phyloP scores from a whole-genome alignment of 2,329 filamentous ascomycete species.

The Ascocoryne sarcoides region DNA sequence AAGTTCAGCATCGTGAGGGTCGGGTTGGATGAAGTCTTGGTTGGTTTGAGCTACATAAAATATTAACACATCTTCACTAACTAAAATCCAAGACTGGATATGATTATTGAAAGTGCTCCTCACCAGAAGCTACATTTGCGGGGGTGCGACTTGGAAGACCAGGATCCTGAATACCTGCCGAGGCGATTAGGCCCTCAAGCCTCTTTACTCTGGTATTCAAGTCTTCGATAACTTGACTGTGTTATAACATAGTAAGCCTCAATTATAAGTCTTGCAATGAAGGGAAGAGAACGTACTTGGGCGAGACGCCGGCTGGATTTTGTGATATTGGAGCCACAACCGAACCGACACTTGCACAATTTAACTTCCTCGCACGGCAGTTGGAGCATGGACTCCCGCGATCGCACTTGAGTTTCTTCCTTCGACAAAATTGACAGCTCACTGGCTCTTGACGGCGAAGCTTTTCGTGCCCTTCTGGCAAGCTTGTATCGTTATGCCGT shows the following conservation, averaged over 20 bases:
- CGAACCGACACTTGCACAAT: slow-evolving; percentile 3
- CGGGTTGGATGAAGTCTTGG: neutral
- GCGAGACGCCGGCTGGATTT: too few relatives aligned
- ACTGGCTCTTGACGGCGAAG: slow-evolving; percentile 20
- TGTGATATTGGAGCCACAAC: too few relatives aligned
- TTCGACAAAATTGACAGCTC: slow-evolving; percentile 20
- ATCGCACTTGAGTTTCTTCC: slow-evolving; percentile 22
- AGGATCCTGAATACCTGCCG: too few relatives aligned
- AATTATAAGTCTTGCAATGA: too few relatives aligned
- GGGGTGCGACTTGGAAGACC: too few relatives aligned
- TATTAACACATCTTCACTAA: too few relatives aligned
- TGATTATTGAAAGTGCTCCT: too few relatives aligned
- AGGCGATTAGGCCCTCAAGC: slow-evolving; percentile 15
- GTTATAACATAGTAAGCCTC: too few relatives aligned
- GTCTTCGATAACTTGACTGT: slow-evolving; percentile 12
- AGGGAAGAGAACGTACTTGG: too few relatives aligned
- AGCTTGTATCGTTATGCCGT: neutral
- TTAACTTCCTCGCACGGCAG: slow-evolving; percentile 14
- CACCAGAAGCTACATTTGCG: neutral
- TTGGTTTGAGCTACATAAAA: too few relatives aligned
- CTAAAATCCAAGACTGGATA: neutral
- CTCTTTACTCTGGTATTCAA: slow-evolving; percentile 12
- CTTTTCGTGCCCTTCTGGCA: slow-evolving; percentile 5
- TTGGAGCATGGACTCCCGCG: slow-evolving; percentile 21
- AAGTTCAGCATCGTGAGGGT: slow-evolving; percentile 7